Evolutionary conservation across 306 rosid genomes (phyloP), one percentile per base, ranked within the genome.

Genomic region (Quercus rubra): DNA sequence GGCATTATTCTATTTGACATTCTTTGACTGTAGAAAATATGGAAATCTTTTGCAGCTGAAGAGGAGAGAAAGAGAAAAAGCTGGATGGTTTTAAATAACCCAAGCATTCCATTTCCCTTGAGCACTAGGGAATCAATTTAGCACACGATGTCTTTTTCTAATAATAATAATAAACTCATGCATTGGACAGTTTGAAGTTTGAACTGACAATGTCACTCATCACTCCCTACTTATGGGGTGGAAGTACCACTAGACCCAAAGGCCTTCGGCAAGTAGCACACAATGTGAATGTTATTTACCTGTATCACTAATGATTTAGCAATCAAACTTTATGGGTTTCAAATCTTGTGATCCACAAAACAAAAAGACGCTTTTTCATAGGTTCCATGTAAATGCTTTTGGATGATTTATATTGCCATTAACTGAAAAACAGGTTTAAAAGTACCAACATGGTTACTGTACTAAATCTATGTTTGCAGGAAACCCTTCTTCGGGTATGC

Each of bases 401-500:
- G 38, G 69, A 28, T 62, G 69, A 62, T 62, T n/a, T 27, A 25
- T 62, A 14, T 28, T 62, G 19, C 19, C 35, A 62, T 28, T 28
- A 33, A 66, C 35, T 49, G 54, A 66, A 19, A 15, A 66, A 33
- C 35, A 66, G 23, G 10, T 19, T 6, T 27, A 2, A 28, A 27
- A 63, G 20, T 63, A 63, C 28, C 38, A 15, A 63, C n/a, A 21
- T 5, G 41, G 46, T 41, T 8, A 41, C 46, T 41, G 8, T 41
- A 41, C 46, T 41, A 41, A 8, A 41, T 49, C 74, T 17, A 41
- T 64, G 17, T 75, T 68, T 88, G 88, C 66, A 96, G 99, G 99
- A 91, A 83, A 96, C 96, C 73, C 97, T 96, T 75, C 92, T 93
- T 28, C 90, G 99, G 76, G 78, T 96, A 87, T 96, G 99, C 82